phyloP scores from a whole-genome alignment of 352 stramenopile genomes.

The Phytophthora colocasiae region DNA sequence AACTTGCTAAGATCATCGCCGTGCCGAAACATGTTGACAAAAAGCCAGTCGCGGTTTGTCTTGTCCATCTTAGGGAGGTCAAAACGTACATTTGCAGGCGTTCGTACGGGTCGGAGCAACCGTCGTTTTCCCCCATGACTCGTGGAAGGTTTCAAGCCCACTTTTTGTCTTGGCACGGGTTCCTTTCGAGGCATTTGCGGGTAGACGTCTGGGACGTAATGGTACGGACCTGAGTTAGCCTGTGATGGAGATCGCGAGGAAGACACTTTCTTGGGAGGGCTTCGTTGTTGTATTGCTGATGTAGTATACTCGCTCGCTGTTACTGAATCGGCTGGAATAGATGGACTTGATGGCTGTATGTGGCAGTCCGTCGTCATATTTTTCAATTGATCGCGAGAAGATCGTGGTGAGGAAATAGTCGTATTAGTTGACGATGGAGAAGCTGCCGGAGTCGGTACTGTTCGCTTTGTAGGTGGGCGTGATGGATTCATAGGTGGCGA shows the following conservation, averaged over 20 bases:
- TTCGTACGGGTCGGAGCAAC: constrained; percentile 59
- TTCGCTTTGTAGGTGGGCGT: constrained; percentile 11
- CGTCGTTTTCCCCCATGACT: constrained; percentile 28
- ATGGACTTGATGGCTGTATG: background rate
- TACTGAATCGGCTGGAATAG: background rate
- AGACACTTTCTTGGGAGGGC: constrained; percentile 16
- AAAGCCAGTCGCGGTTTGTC: constrained; percentile 77
- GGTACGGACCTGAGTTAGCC: constrained; percentile 4
- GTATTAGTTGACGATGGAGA: constrained; percentile 1
- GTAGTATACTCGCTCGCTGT: background rate
- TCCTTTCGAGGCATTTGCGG: constrained; percentile 48
- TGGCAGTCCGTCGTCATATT: background rate
- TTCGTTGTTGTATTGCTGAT: constrained; percentile 1
- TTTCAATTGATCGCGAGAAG: constrained; percentile 16
- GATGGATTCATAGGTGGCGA: constrained; percentile 14
- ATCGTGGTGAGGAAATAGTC: background rate
- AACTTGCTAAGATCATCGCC: constrained; percentile 74
- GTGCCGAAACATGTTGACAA: constrained; percentile 85
- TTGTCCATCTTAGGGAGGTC: constrained; percentile 62
- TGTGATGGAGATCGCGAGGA: constrained; percentile 17
- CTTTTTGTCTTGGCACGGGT: constrained; percentile 52
- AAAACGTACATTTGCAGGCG: constrained; percentile 57
- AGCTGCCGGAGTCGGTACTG: background rate
- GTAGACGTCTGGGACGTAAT: constrained; percentile 37
- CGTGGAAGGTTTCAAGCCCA: constrained; percentile 23